Evolutionary conservation across 2,329 filamentous ascomycete species (phyloP), one percentile per base, ranked within the genome.

Genomic region (Diaporthe humulicola): DNA sequence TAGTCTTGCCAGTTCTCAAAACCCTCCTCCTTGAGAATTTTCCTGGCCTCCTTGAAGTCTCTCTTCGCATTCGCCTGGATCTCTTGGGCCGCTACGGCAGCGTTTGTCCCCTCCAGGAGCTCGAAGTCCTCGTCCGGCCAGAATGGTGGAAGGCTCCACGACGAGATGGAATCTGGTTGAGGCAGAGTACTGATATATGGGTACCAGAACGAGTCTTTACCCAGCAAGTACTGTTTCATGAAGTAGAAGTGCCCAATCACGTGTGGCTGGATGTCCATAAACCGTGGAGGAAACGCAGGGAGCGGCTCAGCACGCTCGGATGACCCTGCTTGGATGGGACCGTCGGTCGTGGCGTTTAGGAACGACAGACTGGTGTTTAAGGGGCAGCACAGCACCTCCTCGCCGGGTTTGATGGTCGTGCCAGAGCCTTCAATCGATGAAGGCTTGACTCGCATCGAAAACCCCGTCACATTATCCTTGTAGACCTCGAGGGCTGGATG

Each of bases 181-280:
- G 93, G 93, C 0, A 95, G 86, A 0, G 90, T 89, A 14, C 84
- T 83, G 77, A 95, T 89, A 82, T 95, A 95, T 1, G 91, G 88
- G 81, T 85, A 87, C 93, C 93, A 95, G 77, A 90, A 90, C 0
- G 93, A 93, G 2, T 86, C 79, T 2, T 82, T 73, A 1, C 89
- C 89, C 2, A 88, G 82, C 42, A 95, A 85, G 79, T 91, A 92
- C 81, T 95, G 90, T 76, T 92, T 90, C 80, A 94, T 87, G 8
- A 95, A 86, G 77, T 94, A 93, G 82, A 95, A 93, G 5, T 92
- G 88, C 12, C 90, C 88, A 66, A 92, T 83, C 73, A 93, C 90
- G 77, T 93, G 89, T 0, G 90, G 87, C 1, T 88, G 88, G 2
- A 87, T 82, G 1, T 85, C 78, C 61, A 93, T 81, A 77, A 94